These are phyloP conservation scores for Mucor lusitanicus DNA, from an alignment of 371 early-diverging fungal genomes.

Conservation along the genomic window DNA sequence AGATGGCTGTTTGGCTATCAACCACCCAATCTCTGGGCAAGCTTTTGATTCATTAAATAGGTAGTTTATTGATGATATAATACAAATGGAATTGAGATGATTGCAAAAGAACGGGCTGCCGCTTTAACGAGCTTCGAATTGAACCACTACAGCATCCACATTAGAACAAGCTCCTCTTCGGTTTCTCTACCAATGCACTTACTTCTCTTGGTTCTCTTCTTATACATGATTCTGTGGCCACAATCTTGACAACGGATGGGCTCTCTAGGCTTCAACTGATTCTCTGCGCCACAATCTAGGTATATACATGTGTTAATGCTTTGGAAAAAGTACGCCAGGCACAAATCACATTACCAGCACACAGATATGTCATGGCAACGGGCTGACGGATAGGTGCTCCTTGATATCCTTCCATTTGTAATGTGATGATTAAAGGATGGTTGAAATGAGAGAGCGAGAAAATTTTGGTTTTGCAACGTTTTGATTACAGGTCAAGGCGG, in stretches of 20 bases:
- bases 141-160: constrained; percentile 64
- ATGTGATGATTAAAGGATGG: background rate
- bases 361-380: constrained; percentile 62
- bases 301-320: background rate
- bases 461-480: background rate
- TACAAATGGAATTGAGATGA: background rate
- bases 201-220: constrained; percentile 95
- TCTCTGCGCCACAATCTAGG: constrained; percentile 86
- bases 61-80: background rate
- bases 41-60: background rate
- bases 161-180: background rate
- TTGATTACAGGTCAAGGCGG: background rate
- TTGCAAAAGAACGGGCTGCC: background rate
- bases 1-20: background rate
- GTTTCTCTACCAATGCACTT: constrained; percentile 26
- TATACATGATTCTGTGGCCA: constrained; percentile 96
- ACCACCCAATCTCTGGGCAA: background rate
- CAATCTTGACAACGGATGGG: constrained; percentile 96
- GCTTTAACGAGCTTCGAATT: constrained; percentile 85
- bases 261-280: constrained; percentile 91
- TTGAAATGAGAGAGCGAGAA: background rate
- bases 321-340: background rate
- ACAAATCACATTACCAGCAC: constrained; percentile 49
- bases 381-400: constrained; percentile 54
- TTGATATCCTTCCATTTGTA: constrained; percentile 48